These are phyloP conservation scores for Fusarium paranaense DNA, from an alignment of 2,329 filamentous ascomycete genomes.

Conservation along the genomic window DNA sequence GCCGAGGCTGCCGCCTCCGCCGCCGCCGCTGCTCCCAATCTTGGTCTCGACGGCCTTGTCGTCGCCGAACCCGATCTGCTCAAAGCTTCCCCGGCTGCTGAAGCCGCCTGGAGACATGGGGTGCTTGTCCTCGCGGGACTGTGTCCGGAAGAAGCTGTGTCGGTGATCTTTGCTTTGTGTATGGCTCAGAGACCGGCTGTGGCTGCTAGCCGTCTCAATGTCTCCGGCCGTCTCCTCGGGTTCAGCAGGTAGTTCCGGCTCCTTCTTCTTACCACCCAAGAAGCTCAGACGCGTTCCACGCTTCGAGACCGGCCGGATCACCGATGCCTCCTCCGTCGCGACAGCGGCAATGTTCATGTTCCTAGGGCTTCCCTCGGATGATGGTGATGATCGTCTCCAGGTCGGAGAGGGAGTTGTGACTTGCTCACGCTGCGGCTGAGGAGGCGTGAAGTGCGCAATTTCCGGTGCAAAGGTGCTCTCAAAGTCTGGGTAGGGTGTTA, in stretches of 20 bases:
- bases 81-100: slow-evolving; percentile 45
- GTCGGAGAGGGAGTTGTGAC: slow-evolving; percentile 58
- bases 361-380: slow-evolving; percentile 51
- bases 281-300: slow-evolving; percentile 69
- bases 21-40: slow-evolving; percentile 20
- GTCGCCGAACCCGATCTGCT: slow-evolving; percentile 41
- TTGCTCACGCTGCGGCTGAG: slow-evolving; percentile 56
- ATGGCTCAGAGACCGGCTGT: slow-evolving; percentile 44
- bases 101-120: slow-evolving; percentile 42
- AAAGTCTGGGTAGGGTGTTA: slow-evolving; percentile 62
- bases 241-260: slow-evolving; percentile 45
- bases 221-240: slow-evolving; percentile 46
- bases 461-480: slow-evolving; percentile 73
- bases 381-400: slow-evolving; percentile 63
- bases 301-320: slow-evolving; percentile 62
- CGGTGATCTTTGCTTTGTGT: slow-evolving; percentile 47
- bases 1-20: slow-evolving; percentile 45
- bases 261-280: slow-evolving; percentile 65
- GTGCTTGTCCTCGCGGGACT: slow-evolving; percentile 46
- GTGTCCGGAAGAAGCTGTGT: slow-evolving; percentile 59
- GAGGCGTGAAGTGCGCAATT: slow-evolving; percentile 70
- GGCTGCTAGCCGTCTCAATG: slow-evolving; percentile 49
- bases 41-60: slow-evolving; percentile 47
- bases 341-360: slow-evolving; percentile 49
- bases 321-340: slow-evolving; percentile 61